phyloP scores from a whole-genome alignment of 2,329 filamentous ascomycete species.

The Aspergillus viridinutans region DNA sequence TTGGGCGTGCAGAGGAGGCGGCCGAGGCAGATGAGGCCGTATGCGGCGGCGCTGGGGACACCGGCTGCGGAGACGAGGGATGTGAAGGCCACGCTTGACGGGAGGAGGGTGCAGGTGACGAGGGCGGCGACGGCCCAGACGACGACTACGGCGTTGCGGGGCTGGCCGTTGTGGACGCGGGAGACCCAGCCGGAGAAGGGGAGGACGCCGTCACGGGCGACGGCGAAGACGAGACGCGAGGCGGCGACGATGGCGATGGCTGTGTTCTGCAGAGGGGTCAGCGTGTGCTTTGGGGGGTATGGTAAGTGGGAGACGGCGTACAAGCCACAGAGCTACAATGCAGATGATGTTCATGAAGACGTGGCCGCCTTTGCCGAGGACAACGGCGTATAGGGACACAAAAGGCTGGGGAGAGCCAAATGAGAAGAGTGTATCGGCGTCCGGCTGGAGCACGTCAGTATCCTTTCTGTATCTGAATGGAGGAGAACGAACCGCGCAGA shows the following conservation, averaged over 20 bases:
- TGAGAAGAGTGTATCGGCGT: conserved; percentile 50
- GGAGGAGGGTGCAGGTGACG: conserved; percentile 57
- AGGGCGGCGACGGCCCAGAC: conserved; percentile 53
- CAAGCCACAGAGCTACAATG: conserved; percentile 49
- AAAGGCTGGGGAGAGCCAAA: conserved; percentile 57
- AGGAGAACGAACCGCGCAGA: conserved; percentile 47
- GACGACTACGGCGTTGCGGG: conserved; percentile 57
- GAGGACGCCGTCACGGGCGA: conserved; percentile 58
- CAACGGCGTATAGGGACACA: conserved; percentile 54
- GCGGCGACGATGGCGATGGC: conserved; percentile 57
- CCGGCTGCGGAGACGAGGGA: conserved; percentile 52
- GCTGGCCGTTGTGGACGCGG: conserved; percentile 52
- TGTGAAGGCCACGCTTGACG: conserved; percentile 52
- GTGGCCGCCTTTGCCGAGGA: conserved; percentile 54
- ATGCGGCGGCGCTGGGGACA: conserved; percentile 50
- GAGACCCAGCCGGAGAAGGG: conserved; percentile 58
- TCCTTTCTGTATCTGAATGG: not conserved
- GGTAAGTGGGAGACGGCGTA: conserved; percentile 26
- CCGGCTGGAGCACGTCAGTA: conserved; percentile 32
- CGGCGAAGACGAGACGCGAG: conserved; percentile 59
- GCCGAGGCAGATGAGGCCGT: conserved; percentile 49
- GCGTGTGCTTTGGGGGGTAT: not conserved
- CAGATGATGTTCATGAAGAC: conserved; percentile 61
- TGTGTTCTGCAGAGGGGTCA: conserved; percentile 44
- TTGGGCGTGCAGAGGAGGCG: conserved; percentile 47